These are phyloP conservation scores for Lentinula boryana DNA, from an alignment of 768 basidiomycete genomes.

Conservation along the genomic window DNA sequence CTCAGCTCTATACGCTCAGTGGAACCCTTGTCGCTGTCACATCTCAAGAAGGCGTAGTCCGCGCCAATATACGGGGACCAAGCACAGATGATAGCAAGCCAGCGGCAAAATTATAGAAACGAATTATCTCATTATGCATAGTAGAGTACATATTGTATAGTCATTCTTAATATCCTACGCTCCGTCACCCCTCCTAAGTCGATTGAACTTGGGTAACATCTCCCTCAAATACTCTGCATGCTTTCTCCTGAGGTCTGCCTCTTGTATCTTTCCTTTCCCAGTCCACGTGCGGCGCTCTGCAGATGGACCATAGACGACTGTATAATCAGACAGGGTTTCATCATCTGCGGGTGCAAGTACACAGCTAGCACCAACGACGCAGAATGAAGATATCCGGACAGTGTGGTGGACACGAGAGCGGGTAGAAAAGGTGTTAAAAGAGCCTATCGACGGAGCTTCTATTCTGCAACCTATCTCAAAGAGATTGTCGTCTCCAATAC, in stretches of 20 bases:
- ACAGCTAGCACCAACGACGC: conserved; percentile 78
- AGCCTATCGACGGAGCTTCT: conserved; percentile 79
- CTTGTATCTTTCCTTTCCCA: conserved; percentile 78
- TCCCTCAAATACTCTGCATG: conserved; percentile 90
- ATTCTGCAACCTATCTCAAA: conserved; percentile 93
- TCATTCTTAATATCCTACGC: neutral
- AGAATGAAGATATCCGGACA: conserved; percentile 72
- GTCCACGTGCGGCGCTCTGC: conserved; percentile 80
- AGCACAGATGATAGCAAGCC: conserved; percentile 15
- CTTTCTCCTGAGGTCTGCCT: conserved; percentile 76
- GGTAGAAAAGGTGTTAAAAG: conserved; percentile 82
- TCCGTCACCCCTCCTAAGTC: conserved; percentile 39
- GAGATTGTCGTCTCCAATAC: conserved; percentile 88
- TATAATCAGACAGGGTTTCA: conserved; percentile 76
- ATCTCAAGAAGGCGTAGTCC: conserved; percentile 75
- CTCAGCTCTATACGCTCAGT: conserved; percentile 60
- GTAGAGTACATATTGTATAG: neutral
- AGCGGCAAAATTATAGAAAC: conserved; percentile 27
- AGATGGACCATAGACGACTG: conserved; percentile 74
- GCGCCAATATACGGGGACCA: conserved; percentile 47
- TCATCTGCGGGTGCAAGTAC: conserved; percentile 74
- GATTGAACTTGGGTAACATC: conserved; percentile 87
- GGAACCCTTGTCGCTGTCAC: conserved; percentile 70
- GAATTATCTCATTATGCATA: neutral
- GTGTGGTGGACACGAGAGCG: conserved; percentile 80